These are phyloP conservation scores for Cicer cuneatum DNA, from an alignment of 306 rosid genomes.

Conservation along the genomic window DNA sequence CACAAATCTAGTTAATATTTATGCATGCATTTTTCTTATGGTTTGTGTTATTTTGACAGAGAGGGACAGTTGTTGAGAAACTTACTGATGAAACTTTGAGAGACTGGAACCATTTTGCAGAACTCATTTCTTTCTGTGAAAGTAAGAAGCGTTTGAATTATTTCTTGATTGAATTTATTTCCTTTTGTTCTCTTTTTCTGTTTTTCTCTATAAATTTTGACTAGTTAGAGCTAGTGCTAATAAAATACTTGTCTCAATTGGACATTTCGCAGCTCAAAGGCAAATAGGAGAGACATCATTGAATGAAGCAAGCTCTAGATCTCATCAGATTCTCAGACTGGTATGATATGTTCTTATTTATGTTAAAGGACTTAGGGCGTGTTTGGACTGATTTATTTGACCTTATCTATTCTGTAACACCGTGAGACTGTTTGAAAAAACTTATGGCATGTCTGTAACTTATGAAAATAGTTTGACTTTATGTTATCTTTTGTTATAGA, in stretches of 20 bases:
- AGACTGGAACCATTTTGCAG: constrained; percentile 87
- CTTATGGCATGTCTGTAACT: too few species aligned
- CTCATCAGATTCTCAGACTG: constrained; percentile 98
- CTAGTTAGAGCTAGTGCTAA: constrained; percentile 9
- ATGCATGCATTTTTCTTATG: constrained; percentile 39
- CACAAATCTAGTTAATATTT: constrained; percentile 12
- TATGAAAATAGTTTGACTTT: too few species aligned
- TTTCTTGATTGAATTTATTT: constrained; percentile 27
- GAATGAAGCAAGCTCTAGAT: constrained; percentile 98
- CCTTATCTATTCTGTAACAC: too few species aligned
- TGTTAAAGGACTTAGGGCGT: not conserved
- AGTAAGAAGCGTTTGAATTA: constrained; percentile 55
- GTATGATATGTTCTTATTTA: constrained; percentile 52
- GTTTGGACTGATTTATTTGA: too few species aligned
- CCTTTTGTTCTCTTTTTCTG: not conserved
- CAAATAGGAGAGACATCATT: constrained; percentile 96
- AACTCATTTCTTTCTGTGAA: constrained; percentile 85
- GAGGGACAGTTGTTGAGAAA: constrained; percentile 93
- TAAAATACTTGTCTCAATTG: constrained; percentile 29
- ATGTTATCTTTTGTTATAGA: too few species aligned
- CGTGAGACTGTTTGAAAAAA: too few species aligned
- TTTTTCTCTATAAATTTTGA: not conserved
- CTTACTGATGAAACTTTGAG: constrained; percentile 82
- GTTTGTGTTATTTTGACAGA: constrained; percentile 59
- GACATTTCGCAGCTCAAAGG: constrained; percentile 77